A percentile compares a stretch with the other conserved stretches of the same genome.
These are phyloP conservation scores for Ophiostoma ulmi DNA, from an alignment of 2,329 filamentous ascomycete genomes.

Conservation along the genomic window DNA sequence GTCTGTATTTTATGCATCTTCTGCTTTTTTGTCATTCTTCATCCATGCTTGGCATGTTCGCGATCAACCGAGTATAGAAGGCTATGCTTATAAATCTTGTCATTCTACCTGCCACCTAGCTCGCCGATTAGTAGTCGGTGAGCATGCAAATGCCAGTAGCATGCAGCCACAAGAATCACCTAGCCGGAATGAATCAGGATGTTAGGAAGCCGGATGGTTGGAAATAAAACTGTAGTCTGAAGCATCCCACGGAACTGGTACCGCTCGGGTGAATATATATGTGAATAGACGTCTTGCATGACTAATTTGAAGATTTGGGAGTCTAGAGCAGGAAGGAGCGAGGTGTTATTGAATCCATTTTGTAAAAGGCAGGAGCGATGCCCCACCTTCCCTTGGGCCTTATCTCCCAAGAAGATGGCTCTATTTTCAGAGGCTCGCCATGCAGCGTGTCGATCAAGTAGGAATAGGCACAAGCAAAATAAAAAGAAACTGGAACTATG, in stretches of 20 bases:
- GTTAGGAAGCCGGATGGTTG: not conserved
- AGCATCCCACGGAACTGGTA: not conserved
- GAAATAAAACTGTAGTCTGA: not conserved
- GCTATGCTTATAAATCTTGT: not conserved
- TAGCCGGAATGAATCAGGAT: not conserved
- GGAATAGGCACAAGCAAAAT: not conserved
- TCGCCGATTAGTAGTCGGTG: not conserved
- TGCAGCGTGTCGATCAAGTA: not conserved
- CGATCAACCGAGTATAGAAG: not conserved
- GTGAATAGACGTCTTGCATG: not conserved
- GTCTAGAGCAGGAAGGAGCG: not conserved
- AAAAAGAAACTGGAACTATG: not conserved
- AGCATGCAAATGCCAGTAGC: not conserved
- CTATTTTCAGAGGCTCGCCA: not conserved
- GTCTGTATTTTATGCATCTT: no score
- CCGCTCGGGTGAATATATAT: not conserved
- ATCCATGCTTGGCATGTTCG: not conserved
- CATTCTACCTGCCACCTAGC: not conserved
- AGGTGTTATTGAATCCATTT: not conserved
- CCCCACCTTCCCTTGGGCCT: not conserved
- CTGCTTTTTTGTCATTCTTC: no score
- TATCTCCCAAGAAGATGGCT: not conserved
- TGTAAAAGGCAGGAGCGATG: not conserved
- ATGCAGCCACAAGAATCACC: not conserved
- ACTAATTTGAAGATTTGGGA: not conserved